phyloP scores from a whole-genome alignment of 2,329 filamentous ascomycete species.

The Rhinocladiella mackenziei region DNA sequence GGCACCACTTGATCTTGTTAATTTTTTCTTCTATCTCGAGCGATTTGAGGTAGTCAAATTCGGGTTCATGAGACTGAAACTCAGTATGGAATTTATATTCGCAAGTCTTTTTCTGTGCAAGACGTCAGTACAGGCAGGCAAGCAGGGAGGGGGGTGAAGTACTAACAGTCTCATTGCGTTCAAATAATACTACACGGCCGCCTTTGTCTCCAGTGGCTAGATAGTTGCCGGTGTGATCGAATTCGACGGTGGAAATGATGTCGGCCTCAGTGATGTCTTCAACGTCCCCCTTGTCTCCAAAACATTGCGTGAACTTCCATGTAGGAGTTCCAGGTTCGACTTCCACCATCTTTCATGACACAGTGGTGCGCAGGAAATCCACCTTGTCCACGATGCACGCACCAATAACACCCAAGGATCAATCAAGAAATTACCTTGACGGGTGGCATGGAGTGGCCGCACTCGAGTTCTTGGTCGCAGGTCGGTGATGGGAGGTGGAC shows the following conservation, averaged over 20 bases:
- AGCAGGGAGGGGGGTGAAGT: conserved; percentile 2
- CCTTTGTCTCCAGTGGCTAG: conserved; percentile 52
- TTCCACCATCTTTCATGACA: conserved; percentile 79
- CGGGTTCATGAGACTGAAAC: conserved; percentile 98
- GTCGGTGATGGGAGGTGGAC: conserved; percentile 1
- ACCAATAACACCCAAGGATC: conserved; percentile 18
- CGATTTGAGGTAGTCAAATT: conserved; percentile 99
- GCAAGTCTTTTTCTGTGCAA: conserved; percentile 91
- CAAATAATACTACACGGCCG: conserved; percentile 50
- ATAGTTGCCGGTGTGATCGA: conserved; percentile 52
- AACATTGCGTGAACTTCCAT: conserved; percentile 99
- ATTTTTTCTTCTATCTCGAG: conserved; percentile 99
- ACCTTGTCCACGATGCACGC: conserved; percentile 28
- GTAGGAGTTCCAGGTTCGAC: conserved; percentile 89
- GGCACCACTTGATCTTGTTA: conserved; percentile 99
- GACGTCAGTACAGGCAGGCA: conserved; percentile 11
- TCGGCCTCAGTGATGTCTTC: conserved; percentile 90
- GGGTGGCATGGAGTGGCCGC: conserved; percentile 20
- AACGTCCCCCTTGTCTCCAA: conserved; percentile 98
- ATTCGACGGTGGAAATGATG: conserved; percentile 52
- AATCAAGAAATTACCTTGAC: conserved; percentile 9
- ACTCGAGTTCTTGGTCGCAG: conserved; percentile 5
- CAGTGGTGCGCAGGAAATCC: conserved; percentile 26
- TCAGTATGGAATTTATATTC: conserved; percentile 99
- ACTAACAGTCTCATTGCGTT: conserved; percentile 86